Percentiles rank a stretch among this genome's conserved stretches.
These are phyloP conservation scores for Prototheca cutis DNA, from an alignment of 163 green algal genomes.

Conservation along the genomic window DNA sequence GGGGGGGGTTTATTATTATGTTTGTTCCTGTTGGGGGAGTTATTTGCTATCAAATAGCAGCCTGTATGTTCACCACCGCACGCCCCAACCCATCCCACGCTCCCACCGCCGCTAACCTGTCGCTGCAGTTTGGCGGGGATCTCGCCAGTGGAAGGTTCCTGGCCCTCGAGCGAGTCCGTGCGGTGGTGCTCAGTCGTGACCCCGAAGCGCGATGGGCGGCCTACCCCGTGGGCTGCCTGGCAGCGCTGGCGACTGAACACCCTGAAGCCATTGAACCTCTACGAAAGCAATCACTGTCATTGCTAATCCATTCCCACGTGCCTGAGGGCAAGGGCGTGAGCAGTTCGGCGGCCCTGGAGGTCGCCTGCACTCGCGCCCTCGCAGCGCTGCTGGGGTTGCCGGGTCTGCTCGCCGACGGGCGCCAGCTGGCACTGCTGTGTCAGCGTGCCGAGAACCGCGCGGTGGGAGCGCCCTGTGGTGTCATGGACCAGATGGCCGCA, in stretches of 20 bases:
- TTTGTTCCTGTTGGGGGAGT: no score
- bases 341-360: constrained; percentile 83
- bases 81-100: no score
- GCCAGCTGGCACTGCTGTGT: constrained; percentile 72
- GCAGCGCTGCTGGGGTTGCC: constrained; percentile 34
- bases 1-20: no score
- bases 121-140: no score
- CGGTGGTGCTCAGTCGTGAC: no score
- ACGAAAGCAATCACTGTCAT: constrained; percentile 35
- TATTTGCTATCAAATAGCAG: no score
- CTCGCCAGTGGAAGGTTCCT: no score
- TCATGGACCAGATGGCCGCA: constrained; percentile 90
- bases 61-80: no score
- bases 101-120: no score
- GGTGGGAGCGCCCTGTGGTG: constrained; percentile 80
- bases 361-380: constrained; percentile 70
- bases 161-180: no score
- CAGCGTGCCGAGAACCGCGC: constrained; percentile 87
- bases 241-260: constrained; percentile 67
- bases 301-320: constrained; percentile 67
- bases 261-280: not conserved
- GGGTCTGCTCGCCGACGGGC: constrained; percentile 19
- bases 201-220: constrained; percentile 60
- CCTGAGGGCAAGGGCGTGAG: constrained; percentile 88
- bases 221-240: constrained; percentile 77